Evolutionary conservation across 805 yeast genomes (phyloP).

Genomic region (Candida piceae): DNA sequence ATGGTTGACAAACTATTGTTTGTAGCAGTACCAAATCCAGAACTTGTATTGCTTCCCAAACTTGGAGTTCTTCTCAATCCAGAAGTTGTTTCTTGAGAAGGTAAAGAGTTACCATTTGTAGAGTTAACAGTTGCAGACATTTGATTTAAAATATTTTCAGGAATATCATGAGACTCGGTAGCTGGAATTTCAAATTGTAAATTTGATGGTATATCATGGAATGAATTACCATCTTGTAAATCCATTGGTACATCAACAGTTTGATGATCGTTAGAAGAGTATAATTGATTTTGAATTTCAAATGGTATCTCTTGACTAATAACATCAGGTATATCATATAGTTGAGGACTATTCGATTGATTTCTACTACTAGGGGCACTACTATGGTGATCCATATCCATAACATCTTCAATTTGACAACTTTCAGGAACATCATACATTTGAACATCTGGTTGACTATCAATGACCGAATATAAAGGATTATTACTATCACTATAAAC

Average conservation of each 20-base stretch:
- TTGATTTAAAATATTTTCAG: constrained; percentile 5
- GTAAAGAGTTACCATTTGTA: too few species aligned
- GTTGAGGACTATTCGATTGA: neutral
- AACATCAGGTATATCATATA: constrained; percentile 1
- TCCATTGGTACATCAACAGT: constrained; percentile 3
- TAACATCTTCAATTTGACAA: constrained; percentile 31
- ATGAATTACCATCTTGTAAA: constrained; percentile 1
- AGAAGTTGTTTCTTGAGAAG: too few species aligned
- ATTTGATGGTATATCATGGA: constrained; percentile 1
- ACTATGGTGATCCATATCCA: constrained; percentile 19
- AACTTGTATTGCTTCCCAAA: too few species aligned
- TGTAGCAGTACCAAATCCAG: too few species aligned
- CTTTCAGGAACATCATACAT: constrained; percentile 37
- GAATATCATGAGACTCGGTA: constrained; percentile 7
- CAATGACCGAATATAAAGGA: constrained; percentile 28
- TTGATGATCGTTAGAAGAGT: neutral
- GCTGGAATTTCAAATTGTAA: constrained; percentile 1
- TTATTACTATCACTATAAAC: constrained; percentile 57
- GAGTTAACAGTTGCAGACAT: too few species aligned
- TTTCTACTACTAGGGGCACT: neutral
- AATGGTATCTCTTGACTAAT: constrained; percentile 1
- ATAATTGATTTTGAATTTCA: constrained; percentile 2
- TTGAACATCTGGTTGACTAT: constrained; percentile 22
- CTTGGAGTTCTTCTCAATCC: too few species aligned
- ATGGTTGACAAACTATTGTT: constrained; percentile 21